phyloP scores from a whole-genome alignment of 1,284 basidiomycete species.

The Trichosporon ovoides region DNA sequence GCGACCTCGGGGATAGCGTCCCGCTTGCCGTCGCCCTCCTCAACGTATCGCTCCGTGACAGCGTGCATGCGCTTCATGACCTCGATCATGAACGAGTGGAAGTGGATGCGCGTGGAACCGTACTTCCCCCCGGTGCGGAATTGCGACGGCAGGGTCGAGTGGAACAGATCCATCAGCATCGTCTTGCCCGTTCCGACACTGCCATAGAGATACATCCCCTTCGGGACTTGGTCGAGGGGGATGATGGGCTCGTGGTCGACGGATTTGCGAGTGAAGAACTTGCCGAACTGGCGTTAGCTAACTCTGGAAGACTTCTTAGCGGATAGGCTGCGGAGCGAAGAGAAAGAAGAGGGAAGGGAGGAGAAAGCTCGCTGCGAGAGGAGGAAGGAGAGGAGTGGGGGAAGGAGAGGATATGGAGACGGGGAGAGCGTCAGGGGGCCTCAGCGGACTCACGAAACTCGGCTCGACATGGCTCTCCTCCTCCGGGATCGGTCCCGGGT shows the following conservation, averaged over 20 bases:
- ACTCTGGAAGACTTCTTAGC: too few relatives aligned
- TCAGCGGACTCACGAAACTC: conserved; percentile 27
- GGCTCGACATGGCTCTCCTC: conserved; percentile 40
- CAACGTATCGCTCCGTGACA: conserved; percentile 59
- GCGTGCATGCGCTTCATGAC: conserved; percentile 71
- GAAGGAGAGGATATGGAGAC: too few relatives aligned
- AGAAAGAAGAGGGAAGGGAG: too few relatives aligned
- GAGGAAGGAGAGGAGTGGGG: too few relatives aligned
- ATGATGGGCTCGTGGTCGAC: conserved; percentile 43
- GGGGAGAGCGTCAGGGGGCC: too few relatives aligned
- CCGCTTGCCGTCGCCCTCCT: conserved; percentile 59
- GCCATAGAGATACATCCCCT: conserved; percentile 93
- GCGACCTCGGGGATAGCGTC: conserved; percentile 80
- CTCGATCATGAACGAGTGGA: conserved; percentile 98
- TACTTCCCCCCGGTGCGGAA: conserved; percentile 50
- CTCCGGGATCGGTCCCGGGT: conserved; percentile 60
- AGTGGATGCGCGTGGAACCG: conserved; percentile 81
- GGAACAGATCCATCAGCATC: conserved; percentile 99
- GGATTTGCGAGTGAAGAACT: conserved; percentile 55
- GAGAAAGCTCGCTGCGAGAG: too few relatives aligned
- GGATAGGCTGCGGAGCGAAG: too few relatives aligned
- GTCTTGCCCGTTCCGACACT: conserved; percentile 92
- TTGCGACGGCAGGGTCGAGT: conserved; percentile 74
- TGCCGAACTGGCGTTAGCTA: conserved; percentile 54
- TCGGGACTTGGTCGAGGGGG: conserved; percentile 58